Percentiles rank a stretch among this genome's conserved stretches.
phyloP scores from a whole-genome alignment of 2,329 filamentous ascomycete species.

The Trichothecium roseum region DNA sequence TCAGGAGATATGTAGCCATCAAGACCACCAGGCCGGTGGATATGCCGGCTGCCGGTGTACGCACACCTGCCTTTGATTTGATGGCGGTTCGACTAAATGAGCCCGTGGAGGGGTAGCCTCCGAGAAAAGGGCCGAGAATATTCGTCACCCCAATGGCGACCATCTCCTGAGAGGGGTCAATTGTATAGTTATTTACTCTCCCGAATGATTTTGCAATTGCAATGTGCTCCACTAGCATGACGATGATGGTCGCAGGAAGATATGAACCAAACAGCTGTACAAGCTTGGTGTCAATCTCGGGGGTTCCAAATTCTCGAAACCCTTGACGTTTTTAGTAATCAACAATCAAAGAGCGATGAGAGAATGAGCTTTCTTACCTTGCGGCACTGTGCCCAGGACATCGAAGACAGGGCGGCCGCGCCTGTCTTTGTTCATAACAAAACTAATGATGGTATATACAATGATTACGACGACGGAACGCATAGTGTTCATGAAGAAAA shows the following conservation, averaged over 20 bases:
- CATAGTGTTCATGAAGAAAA: conserved; percentile 87
- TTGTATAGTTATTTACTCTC: conserved; percentile 89
- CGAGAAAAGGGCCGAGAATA: conserved; percentile 81
- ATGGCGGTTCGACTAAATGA: conserved; percentile 96
- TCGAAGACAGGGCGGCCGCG: conserved; percentile 56
- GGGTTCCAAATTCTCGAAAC: conserved; percentile 70
- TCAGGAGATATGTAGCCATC: conserved; percentile 79
- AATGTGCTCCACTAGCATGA: conserved; percentile 94
- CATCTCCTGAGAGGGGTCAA: conserved; percentile 91
- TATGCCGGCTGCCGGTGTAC: conserved; percentile 81
- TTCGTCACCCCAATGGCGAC: conserved; percentile 90
- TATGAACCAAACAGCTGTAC: conserved; percentile 60
- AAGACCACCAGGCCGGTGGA: conserved; percentile 81
- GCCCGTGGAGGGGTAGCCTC: conserved; percentile 84
- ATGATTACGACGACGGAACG: conserved; percentile 86
- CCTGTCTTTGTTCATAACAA: conserved; percentile 64
- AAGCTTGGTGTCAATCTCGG: conserved; percentile 54
- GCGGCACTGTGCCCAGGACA: conserved; percentile 67
- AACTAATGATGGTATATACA: conserved; percentile 86
- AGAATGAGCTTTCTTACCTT: conserved; percentile 31
- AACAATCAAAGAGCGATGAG: not conserved
- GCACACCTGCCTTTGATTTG: conserved; percentile 91
- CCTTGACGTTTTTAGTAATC: conserved; percentile 27
- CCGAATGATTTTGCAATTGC: conserved; percentile 97
- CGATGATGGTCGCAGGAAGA: conserved; percentile 78